phyloP scores from a whole-genome alignment of 257 asterid genomes.

The Ballota nigra region DNA sequence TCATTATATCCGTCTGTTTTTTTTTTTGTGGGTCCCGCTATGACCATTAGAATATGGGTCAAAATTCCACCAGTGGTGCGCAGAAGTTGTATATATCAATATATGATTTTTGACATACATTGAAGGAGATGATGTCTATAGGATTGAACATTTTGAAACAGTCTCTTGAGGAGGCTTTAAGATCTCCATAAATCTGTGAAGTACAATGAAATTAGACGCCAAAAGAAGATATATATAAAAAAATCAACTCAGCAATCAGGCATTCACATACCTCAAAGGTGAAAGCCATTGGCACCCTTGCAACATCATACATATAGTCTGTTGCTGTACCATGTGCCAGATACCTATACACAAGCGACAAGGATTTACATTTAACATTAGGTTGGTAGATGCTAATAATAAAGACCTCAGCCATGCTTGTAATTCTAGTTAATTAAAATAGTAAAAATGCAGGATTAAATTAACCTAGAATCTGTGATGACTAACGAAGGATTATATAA shows the following conservation, averaged over 20 bases:
- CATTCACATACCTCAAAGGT: constrained; percentile 78
- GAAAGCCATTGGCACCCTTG: constrained; percentile 95
- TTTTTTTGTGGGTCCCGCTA: not conserved
- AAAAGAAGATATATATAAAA: not conserved
- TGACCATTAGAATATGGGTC: not conserved
- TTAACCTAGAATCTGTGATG: not conserved
- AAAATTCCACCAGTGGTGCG: not conserved
- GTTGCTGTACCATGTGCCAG: constrained; percentile 99
- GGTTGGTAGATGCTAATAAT: not conserved
- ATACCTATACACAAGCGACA: constrained; percentile 46
- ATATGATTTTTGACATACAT: constrained; percentile 44
- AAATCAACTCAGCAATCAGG: constrained; percentile 1
- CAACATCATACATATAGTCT: constrained; percentile 90
- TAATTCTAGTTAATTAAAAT: not conserved
- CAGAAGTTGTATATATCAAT: not conserved
- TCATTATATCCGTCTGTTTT: too few relatives aligned
- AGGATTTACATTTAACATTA: constrained; percentile 5
- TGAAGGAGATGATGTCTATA: constrained; percentile 70
- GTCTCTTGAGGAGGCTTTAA: constrained; percentile 75
- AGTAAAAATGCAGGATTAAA: not conserved
- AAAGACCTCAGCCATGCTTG: constrained; percentile 1
- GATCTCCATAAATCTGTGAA: constrained; percentile 91
- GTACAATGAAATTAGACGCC: not conserved
- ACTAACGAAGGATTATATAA: not conserved
- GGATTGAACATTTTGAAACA: constrained; percentile 99